Percentiles rank a stretch among this genome's conserved stretches.
These are phyloP conservation scores for Liriodendron chinense DNA, from an alignment of 164 flowering plant genomes.

Conservation along the genomic window DNA sequence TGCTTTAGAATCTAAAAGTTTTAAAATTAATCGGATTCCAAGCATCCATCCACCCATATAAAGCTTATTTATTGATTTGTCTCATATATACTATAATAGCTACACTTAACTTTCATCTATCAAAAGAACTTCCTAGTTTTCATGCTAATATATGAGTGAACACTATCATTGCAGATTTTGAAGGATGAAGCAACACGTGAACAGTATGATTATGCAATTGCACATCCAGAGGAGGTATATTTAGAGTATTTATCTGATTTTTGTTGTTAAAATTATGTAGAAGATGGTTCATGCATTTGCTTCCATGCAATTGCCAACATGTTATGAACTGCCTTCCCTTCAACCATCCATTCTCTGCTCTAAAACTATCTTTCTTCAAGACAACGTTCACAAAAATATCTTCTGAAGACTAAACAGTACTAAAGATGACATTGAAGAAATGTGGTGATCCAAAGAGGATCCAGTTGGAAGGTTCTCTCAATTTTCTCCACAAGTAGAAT, in stretches of 20 bases:
- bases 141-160: not conserved
- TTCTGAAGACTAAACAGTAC: not conserved
- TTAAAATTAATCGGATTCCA: too few relatives aligned
- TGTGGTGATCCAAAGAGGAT: not conserved
- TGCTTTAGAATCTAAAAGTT: too few relatives aligned
- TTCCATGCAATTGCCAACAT: too few relatives aligned
- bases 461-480: not conserved
- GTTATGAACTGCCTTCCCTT: not conserved
- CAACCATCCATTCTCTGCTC: not conserved
- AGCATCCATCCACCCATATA: too few relatives aligned
- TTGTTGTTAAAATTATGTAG: not conserved
- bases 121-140: not conserved
- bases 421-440: not conserved
- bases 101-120: too few relatives aligned
- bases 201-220: slow-evolving; percentile 96
- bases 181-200: slow-evolving; percentile 89
- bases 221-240: slow-evolving; percentile 92
- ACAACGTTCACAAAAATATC: not conserved
- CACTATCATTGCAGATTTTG: slow-evolving; percentile 57
- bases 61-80: too few relatives aligned
- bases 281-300: not conserved
- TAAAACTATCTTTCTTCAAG: not conserved
- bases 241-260: not conserved
- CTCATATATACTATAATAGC: too few relatives aligned
- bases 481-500: not conserved